phyloP scores from a whole-genome alignment of 345 rosid species.

The Salix viminalis region DNA sequence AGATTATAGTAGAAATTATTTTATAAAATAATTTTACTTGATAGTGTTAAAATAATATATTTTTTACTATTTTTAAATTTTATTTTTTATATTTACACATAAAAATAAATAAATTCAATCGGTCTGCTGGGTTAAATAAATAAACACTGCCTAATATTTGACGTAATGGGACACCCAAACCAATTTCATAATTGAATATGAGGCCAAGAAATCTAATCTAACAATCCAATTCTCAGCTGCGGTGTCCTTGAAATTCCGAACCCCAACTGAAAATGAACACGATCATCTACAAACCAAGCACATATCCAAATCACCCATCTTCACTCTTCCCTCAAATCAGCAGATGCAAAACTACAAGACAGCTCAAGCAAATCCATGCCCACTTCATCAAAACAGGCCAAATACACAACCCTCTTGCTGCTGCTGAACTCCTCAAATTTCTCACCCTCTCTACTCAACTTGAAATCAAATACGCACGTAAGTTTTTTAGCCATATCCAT shows the following conservation, averaged over 20 bases:
- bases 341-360: constrained; percentile 41
- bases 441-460: constrained; percentile 43
- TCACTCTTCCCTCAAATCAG: constrained; percentile 50
- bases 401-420: constrained; percentile 59
- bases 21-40: too few species aligned
- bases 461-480: constrained; percentile 39
- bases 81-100: too few species aligned
- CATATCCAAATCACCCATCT: constrained; percentile 38
- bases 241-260: background rate
- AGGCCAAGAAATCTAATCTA: too few species aligned
- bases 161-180: too few species aligned
- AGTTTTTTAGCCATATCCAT: constrained; percentile 46
- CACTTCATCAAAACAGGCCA: constrained; percentile 55
- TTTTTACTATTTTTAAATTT: too few species aligned
- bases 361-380: constrained; percentile 63
- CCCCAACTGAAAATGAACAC: constrained; percentile 13
- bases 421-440: constrained; percentile 57
- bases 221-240: too few species aligned
- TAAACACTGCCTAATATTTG: too few species aligned
- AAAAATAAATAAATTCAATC: too few species aligned
- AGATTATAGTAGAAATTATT: too few species aligned
- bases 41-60: too few species aligned
- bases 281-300: constrained; percentile 5
- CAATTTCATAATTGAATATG: too few species aligned
- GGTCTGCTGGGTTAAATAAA: too few species aligned